Base-by-base conservation (phyloP, 306 rosid species). In the Prunus fruticosa region DNA sequence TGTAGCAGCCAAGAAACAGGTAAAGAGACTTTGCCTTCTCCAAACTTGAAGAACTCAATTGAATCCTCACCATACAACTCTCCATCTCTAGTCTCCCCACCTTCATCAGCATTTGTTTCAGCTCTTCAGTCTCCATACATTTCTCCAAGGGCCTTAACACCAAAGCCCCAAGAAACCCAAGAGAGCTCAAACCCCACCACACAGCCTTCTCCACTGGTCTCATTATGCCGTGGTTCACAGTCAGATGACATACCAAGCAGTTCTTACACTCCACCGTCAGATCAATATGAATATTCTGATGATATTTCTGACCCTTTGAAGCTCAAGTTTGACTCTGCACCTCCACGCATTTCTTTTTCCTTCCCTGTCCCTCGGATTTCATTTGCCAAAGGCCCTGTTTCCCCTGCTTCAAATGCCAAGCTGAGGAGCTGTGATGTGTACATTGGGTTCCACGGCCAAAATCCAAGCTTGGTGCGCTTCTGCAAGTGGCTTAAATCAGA, bases 31-130 rank as follows among this genome's bases (percentile, higher is more conserved):
- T 78, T 85, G 72, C 75, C 87, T 63, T 88, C 91, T 72, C 88
- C 91, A 73, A 82, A 82, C 73, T 34, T 77, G 34, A 84, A 86
- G 47, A 86, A 45, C 80, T 82, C 87, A 8, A 80, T 73, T 20
- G 92, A 79, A 60, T 85, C 94, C 19, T 83, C 96, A 8, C 88
- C 93, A 13, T 87, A 82, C 76, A 89, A 78, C 75, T 91, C 98
- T 61, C 98, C 93, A 16, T 82, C 84, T 51, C 93, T 93, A n/a
- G 79, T 90, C 11, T 93, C 98, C 4, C 96, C 98, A 10, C 87
- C 97, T 78, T 91, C 98, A 28, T 93, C 98, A 9, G 98, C 98
- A 71, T 93, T 93, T 81, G 96, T 91, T 83, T 93, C 98, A 46
- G 98, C 98, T 57, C 81, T 91, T 69, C 98, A 89, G 53, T 93